Evolutionary conservation across 768 basidiomycete species (phyloP), one percentile per base, ranked within the genome.

Genomic region (Bullera alba): DNA sequence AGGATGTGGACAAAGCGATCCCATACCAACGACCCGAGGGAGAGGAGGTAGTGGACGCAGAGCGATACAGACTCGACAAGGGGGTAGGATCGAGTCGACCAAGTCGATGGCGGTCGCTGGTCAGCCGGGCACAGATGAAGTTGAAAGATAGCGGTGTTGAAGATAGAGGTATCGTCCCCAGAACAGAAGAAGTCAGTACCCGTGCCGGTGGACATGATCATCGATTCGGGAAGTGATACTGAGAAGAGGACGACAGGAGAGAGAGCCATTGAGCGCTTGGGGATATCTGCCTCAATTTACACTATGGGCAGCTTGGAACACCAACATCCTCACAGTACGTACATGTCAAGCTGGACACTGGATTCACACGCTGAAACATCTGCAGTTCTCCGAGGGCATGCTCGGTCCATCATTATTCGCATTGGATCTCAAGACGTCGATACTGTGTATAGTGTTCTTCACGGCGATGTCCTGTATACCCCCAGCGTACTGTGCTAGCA

Each of bases 301-400:
- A 15, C 35, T 69, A 4, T 69, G 64, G 62, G 61, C 67, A 2
- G 67, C 64, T 7, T 63, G 58, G 42, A 69, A 69, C 41, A 66
- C 65, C 38, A 69, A 69, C 43, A 66, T 69, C 36, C 50, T 69
- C 10, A 64, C 62, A 23, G 63, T 65, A 34, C 43, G 63, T 53
- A 5, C 26, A 23, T 21, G 19, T 46, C 43, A 38, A 28, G n/a
- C n/a, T n/a, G n/a, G n/a, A n/a, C 21, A 5, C 5, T 26, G 17
- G 45, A 36, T 30, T 7, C 34, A 43, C 12, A 7, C 25, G 12
- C 42, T 39, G 28, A 39, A 15, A n/a, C n/a, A n/a, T 23, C 36
- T 14, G 27, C 30, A 63, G 62, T 64, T 64, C 30, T 64, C 62
- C 17, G 62, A 57, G 41, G 62, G 62, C 22, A 49, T 58, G 16